These are phyloP conservation scores for Solanum chmielewskii DNA, from an alignment of 257 asterid genomes.

Conservation along the genomic window DNA sequence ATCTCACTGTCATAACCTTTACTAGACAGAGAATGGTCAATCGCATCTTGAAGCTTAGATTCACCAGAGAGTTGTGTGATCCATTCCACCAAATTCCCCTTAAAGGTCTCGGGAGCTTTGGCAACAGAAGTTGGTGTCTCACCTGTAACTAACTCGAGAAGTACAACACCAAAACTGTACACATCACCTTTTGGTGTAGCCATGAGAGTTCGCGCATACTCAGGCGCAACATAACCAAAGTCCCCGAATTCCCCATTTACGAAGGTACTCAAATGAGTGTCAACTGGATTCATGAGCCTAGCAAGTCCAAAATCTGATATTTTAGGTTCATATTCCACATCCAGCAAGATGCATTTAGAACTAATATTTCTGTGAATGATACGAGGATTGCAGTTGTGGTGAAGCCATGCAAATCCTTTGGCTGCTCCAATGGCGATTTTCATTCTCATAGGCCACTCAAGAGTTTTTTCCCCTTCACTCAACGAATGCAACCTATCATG, in stretches of 20 bases:
- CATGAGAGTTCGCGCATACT: constrained; percentile 55
- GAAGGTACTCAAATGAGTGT: constrained; percentile 82
- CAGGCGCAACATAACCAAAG: constrained; percentile 85
- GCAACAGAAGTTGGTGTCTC: constrained; percentile 48
- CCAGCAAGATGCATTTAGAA: constrained; percentile 52
- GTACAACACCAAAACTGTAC: constrained; percentile 83
- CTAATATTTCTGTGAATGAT: constrained; percentile 60
- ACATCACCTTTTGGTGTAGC: constrained; percentile 96
- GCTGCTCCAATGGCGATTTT: constrained; percentile 49
- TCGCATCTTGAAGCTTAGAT: constrained; percentile 61
- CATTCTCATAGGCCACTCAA: constrained; percentile 60
- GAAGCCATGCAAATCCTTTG: constrained; percentile 63
- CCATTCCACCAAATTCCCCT: constrained; percentile 85
- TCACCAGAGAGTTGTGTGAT: constrained; percentile 41
- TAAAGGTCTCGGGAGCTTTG: constrained; percentile 63
- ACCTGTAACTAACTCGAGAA: constrained; percentile 67
- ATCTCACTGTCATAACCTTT: constrained; percentile 58
- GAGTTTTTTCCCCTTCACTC: constrained; percentile 11
- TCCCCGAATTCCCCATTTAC: constrained; percentile 93
- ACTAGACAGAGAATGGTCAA: constrained; percentile 44
- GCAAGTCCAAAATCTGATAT: constrained; percentile 89
- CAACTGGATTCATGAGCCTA: constrained; percentile 81
- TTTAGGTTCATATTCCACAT: constrained; percentile 39
- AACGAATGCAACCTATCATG: constrained; percentile 38
- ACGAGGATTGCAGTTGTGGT: constrained; percentile 66